A percentile compares a stretch with the other conserved stretches of the same genome.
These are phyloP conservation scores for Atkinsonella hypoxylon DNA, from an alignment of 2,329 filamentous ascomycete species.

Conservation along the genomic window DNA sequence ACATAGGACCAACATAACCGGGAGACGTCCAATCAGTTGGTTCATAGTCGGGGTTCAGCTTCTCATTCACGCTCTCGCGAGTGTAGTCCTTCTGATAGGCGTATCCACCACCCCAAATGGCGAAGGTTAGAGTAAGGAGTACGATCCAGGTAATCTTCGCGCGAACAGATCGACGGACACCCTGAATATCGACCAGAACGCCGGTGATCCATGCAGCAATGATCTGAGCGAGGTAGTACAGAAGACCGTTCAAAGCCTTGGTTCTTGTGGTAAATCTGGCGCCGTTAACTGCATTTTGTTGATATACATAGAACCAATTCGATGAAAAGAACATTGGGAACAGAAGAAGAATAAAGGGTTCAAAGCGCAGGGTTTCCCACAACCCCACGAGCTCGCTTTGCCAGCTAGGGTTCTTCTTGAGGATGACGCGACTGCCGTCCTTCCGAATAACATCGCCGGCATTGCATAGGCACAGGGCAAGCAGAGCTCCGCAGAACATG, in stretches of 20 bases:
- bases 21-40: conserved; percentile 51
- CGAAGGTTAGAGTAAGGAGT: conserved; percentile 60
- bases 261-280: conserved; percentile 42
- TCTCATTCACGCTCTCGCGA: conserved; percentile 23
- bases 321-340: conserved; percentile 43
- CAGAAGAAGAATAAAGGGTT: conserved; percentile 59
- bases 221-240: conserved; percentile 47
- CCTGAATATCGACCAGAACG: conserved; percentile 50
- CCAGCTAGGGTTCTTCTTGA: conserved; percentile 88
- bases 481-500: conserved; percentile 57
- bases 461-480: conserved; percentile 60
- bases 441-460: conserved; percentile 60
- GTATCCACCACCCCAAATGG: conserved; percentile 73
- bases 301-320: conserved; percentile 45
- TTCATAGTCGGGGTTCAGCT: conserved; percentile 15
- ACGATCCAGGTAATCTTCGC: conserved; percentile 53
- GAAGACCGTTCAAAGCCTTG: conserved; percentile 39
- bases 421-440: conserved; percentile 68
- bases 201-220: conserved; percentile 38
- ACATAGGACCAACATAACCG: conserved; percentile 60
- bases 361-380: conserved; percentile 55
- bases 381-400: conserved; percentile 67
- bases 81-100: conserved; percentile 53
- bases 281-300: conserved; percentile 46
- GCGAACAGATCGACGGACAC: conserved; percentile 59